Conservation (phyloP, 1,139 yeast genomes). For the Eremothecium cymbalariae region DNA sequence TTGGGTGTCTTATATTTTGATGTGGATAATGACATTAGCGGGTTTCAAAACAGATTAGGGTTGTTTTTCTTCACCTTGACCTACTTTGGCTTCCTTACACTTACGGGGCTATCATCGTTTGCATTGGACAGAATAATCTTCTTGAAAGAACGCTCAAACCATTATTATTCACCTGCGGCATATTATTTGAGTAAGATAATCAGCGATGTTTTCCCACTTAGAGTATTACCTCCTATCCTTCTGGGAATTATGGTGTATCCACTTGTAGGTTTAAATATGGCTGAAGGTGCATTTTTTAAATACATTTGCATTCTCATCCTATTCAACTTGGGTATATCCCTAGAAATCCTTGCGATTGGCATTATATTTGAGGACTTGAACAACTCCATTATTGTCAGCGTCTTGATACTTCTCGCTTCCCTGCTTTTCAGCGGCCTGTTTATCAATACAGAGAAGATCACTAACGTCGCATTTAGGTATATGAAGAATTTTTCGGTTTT, state of each 20-base stretch:
- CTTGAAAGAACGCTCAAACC: slow-evolving; percentile 86
- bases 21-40: slow-evolving; percentile 80
- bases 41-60: slow-evolving; percentile 92
- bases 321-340: slow-evolving; percentile 79
- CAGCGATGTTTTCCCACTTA: slow-evolving; percentile 82
- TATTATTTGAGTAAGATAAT: slow-evolving; percentile 78
- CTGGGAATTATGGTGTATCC: slow-evolving; percentile 86
- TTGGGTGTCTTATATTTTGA: slow-evolving; percentile 82
- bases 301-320: slow-evolving; percentile 61
- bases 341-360: slow-evolving; percentile 80
- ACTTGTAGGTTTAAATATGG: slow-evolving; percentile 77
- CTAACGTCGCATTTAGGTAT: slow-evolving; percentile 48
- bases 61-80: slow-evolving; percentile 84
- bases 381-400: slow-evolving; percentile 84
- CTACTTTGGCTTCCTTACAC: slow-evolving; percentile 84
- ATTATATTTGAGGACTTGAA: slow-evolving; percentile 84
- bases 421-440: slow-evolving; percentile 88
- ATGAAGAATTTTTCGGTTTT: slow-evolving; percentile 80
- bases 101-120: slow-evolving; percentile 85
- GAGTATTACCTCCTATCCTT: slow-evolving; percentile 83
- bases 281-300: slow-evolving; percentile 66
- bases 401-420: slow-evolving; percentile 72
- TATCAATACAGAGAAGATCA: slow-evolving; percentile 58
- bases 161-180: slow-evolving; percentile 79
- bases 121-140: slow-evolving; percentile 82